Evolutionary conservation across 352 stramenopile genomes (phyloP), one percentile per base, ranked within the genome.

Genomic region (Pythium dissimile): DNA sequence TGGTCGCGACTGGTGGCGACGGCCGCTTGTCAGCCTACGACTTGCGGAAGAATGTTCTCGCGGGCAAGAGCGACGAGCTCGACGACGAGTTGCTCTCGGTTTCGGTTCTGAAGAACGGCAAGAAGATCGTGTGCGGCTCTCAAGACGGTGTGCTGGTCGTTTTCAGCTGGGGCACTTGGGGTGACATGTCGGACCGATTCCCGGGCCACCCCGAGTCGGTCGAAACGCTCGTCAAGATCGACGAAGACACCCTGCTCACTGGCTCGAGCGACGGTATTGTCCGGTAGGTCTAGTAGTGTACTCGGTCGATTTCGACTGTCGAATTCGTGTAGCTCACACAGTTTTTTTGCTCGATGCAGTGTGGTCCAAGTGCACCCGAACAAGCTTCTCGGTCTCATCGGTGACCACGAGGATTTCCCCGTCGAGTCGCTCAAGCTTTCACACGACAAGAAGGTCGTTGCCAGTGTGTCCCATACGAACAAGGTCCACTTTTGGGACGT

Each of bases 401-500:
- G 96, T 18, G 82, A 97, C 54, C 91, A 98, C 73, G 94, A 97
- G 69, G 95, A 97, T 34, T 98, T 98, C 62, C 94, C 96, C 0
- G 86, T 99, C 24, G 97, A 99, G 73, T 86, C 66, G 8, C 74
- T 94, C 34, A 89, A 89, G 72, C 86, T 92, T 47, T 92, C 88
- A 61, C 72, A 86, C 41, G 87, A 96, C 66, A 84, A 87, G 54
- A 87, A 88, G 38, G 73, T 98, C 67, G 83, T 99, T 30, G 94
- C 88, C 50, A 98, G 88, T 74, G 67, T 98, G 39, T 97, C 86
- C 26, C 92, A 98, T 71, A 96, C 96, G 32, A 91, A 96, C 62
- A 95, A 93, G 54, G 89, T 99, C 54, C 75, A 97, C 55, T 96
- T 98, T 52, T 99, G 92, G 93, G 96, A 99, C 78, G 88, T 96